phyloP scores from a whole-genome alignment of 73 alveolate genomes.

The Paramecium caudatum region DNA sequence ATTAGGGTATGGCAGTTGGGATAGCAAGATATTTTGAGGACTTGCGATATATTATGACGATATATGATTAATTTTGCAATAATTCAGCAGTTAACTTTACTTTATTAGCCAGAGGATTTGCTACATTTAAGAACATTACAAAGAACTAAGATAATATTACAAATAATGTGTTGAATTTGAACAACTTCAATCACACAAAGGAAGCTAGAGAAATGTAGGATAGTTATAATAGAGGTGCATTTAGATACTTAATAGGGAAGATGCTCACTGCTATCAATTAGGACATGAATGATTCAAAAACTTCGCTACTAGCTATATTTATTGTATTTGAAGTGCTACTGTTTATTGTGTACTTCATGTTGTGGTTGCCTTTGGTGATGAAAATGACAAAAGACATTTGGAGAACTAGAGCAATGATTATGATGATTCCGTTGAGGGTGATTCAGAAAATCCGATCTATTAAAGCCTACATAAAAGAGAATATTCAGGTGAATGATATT shows the following conservation, averaged over 20 bases:
- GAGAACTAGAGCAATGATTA: conserved; percentile 75
- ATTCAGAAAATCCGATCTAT: conserved; percentile 65
- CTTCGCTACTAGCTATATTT: conserved; percentile 64
- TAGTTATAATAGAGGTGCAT: conserved; percentile 33
- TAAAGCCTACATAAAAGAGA: conserved; percentile 32
- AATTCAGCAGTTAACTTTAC: conserved; percentile 42
- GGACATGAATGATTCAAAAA: conserved; percentile 32
- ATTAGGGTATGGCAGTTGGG: conserved; percentile 77
- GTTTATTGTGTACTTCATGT: conserved; percentile 62
- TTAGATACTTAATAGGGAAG: background rate
- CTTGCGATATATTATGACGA: conserved; percentile 54
- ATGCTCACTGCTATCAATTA: conserved; percentile 42
- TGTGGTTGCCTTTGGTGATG: conserved; percentile 71
- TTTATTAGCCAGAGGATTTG: conserved; percentile 52
- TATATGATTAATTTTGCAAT: conserved; percentile 43
- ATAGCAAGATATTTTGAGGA: conserved; percentile 71
- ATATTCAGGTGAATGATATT: conserved; percentile 44
- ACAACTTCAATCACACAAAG: conserved; percentile 8
- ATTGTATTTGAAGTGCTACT: conserved; percentile 68
- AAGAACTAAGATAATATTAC: background rate
- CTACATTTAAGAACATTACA: conserved; percentile 32
- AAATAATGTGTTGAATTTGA: conserved; percentile 31
- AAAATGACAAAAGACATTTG: conserved; percentile 72
- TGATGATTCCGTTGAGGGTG: conserved; percentile 71
- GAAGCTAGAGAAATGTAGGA: conserved; percentile 50